Evolutionary conservation across 83 land plant genomes (phyloP), one percentile per base, ranked within the genome.

Genomic region (Diphasiastrum complanatum): DNA sequence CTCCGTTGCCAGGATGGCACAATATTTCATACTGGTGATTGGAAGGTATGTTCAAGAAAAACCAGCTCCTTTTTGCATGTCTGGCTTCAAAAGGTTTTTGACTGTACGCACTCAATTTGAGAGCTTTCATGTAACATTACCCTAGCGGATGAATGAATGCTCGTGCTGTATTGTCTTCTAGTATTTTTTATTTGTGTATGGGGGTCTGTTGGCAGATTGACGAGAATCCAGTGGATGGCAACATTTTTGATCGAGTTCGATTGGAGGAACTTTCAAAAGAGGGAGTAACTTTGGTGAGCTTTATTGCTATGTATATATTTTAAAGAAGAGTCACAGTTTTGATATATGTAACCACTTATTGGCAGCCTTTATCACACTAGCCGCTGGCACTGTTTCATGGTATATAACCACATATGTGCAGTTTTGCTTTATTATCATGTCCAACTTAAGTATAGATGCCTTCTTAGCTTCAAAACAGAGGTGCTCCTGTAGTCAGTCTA

Each of bases 11-110:
- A 74, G 61, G 96, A 95, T 84, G 99, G 99, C 33, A 89, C 89
- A 45, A 89, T 95, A 65, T 84, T 95, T 51, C 99, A 95, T 61
- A 89, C 96, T 61, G 99, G 99, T 47, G 99, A 95, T 64, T 95
- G 99, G 99, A 95, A 95, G 96, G 99, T 89, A 75, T 50, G 51
- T 1, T 12, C 11, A 14, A 27, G 26, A 26, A 26, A 45, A 26
- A 35, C 33, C 51, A 16, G 43, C 43, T 40, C 16, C 8, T 14
- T 20, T 50, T 50, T 14, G 22, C 22, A 50, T 18, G 52, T 18
- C 22, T 50, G 20, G 6, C 52, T 50, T 50, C 6, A 50, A 18
- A 6, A 50, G 12, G 43, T 40, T 59, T 59, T 34, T 34, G 51
- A 25, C n/a, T n/a, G n/a, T 54, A 5, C 3, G 58, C 58, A 54